These are phyloP conservation scores for Falciphora oryzae DNA, from an alignment of 2,329 filamentous ascomycete species.

Conservation along the genomic window DNA sequence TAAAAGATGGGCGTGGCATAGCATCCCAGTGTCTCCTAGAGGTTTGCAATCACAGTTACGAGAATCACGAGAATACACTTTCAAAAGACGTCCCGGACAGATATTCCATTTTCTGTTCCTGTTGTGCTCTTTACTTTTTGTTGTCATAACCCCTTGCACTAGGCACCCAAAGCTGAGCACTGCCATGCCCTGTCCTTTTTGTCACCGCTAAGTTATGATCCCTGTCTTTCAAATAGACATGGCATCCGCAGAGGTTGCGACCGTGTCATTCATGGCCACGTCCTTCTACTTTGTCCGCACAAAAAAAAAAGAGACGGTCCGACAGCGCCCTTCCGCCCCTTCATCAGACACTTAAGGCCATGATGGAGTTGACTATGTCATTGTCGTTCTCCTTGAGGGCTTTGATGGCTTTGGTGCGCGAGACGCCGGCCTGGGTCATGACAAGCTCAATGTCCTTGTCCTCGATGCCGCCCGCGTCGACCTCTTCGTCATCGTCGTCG, in stretches of 20 bases:
- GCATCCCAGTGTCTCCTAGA: not conserved
- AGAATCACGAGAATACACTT: not conserved
- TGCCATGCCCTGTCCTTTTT: not conserved
- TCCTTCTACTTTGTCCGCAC: not conserved
- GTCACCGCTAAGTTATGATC: not conserved
- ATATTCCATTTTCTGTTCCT: not conserved
- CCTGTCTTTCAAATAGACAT: not conserved
- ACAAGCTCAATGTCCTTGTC: conserved; percentile 99
- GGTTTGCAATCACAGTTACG: not conserved
- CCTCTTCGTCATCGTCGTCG: conserved; percentile 92
- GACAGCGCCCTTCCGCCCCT: not conserved
- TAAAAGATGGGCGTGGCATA: too few relatives aligned
- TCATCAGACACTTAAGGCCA: conserved; percentile 78
- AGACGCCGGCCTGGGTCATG: conserved; percentile 96
- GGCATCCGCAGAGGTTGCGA: too few relatives aligned
- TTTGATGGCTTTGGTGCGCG: conserved; percentile 97
- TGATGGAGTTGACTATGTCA: conserved; percentile 99
- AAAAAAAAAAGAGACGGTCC: conserved; percentile 3
- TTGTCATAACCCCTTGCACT: not conserved
- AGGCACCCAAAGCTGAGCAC: not conserved
- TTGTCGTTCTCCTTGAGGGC: conserved; percentile 99
- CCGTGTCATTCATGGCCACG: too few relatives aligned
- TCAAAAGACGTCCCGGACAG: not conserved
- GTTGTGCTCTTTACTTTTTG: not conserved
- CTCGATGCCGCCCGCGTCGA: conserved; percentile 90